Evolutionary conservation across 2,329 filamentous ascomycete genomes (phyloP).

Genomic region (Aspergillus sp.): DNA sequence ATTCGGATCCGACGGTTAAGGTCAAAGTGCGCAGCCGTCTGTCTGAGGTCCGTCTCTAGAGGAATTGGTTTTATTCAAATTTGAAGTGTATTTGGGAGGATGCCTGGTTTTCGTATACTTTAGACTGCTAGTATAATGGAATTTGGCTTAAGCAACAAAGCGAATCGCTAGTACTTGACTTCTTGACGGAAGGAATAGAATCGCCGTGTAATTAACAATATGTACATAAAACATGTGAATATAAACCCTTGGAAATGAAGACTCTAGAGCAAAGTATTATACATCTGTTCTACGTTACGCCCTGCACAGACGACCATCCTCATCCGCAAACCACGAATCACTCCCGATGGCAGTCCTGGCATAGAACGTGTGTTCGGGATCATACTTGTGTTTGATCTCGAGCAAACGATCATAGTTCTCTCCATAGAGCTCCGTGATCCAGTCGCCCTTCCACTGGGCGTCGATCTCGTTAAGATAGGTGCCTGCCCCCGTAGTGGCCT

Average conservation of each 20-base stretch:
- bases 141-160: no score
- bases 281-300: not conserved
- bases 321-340: not conserved
- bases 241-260: not conserved
- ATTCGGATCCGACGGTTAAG: not conserved
- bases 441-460: conserved; percentile 25
- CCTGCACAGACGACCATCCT: not conserved
- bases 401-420: conserved; percentile 9
- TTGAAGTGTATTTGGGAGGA: not conserved
- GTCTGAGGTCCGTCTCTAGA: not conserved
- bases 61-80: not conserved
- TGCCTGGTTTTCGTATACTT: no score
- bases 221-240: not conserved
- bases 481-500: conserved; percentile 3
- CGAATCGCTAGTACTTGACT: no score
- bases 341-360: not conserved
- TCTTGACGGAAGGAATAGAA: no score
- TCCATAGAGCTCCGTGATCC: conserved; percentile 22
- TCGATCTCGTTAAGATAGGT: conserved; percentile 24
- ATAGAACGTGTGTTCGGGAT: not conserved
- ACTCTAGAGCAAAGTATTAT: not conserved
- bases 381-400: not conserved
- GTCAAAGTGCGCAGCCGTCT: not conserved
- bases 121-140: no score
- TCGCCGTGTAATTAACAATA: not conserved